phyloP scores from a whole-genome alignment of 2,329 filamentous ascomycete genomes.

The Mycocentrospora acerina region DNA sequence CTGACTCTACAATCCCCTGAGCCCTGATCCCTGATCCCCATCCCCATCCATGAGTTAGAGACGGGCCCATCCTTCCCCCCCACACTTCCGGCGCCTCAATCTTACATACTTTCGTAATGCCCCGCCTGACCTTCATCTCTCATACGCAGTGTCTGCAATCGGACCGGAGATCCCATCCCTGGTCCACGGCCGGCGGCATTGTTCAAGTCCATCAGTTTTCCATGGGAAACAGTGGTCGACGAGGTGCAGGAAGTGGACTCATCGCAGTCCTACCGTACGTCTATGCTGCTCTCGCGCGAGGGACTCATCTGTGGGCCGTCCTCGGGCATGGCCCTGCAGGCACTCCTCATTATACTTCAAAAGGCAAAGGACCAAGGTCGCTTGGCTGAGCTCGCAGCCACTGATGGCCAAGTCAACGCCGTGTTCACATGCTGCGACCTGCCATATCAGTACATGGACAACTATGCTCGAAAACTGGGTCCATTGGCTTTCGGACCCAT shows the following conservation, averaged over 20 bases:
- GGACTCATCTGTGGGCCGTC: constrained; percentile 61
- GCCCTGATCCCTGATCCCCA: no score
- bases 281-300: constrained; percentile 55
- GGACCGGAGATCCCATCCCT: constrained; percentile 57
- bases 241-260: constrained; percentile 57
- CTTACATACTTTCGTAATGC: no score
- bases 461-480: constrained; percentile 60
- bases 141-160: constrained; percentile 54
- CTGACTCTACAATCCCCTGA: no score
- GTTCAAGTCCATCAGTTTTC: constrained; percentile 57
- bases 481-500: no score
- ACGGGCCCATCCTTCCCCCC: no score
- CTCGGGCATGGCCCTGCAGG: constrained; percentile 57
- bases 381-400: constrained; percentile 48
- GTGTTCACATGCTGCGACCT: constrained; percentile 62
- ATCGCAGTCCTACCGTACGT: constrained; percentile 53
- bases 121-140: neutral
- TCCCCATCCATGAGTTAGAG: no score
- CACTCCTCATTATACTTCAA: constrained; percentile 54
- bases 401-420: no score
- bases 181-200: constrained; percentile 54
- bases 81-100: no score
- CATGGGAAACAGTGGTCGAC: constrained; percentile 58
- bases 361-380: constrained; percentile 51
- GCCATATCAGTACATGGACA: constrained; percentile 62